phyloP scores from a whole-genome alignment of 768 basidiomycete genomes.

The Dictyophora rubrovolvata region DNA sequence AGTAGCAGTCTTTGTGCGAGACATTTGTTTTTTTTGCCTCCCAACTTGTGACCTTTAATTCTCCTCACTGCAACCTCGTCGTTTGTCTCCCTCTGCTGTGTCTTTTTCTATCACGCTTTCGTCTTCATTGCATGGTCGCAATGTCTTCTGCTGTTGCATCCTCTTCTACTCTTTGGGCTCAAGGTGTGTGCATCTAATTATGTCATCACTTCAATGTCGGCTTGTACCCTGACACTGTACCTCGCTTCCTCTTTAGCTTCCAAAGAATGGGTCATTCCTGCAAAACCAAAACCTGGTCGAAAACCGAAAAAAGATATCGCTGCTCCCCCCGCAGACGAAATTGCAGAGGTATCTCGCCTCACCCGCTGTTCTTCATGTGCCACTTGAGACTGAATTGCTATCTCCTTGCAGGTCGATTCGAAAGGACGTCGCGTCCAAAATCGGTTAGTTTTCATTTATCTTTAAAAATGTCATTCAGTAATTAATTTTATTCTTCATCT shows the following conservation, averaged over 20 bases:
- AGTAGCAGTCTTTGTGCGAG: slow-evolving; percentile 21
- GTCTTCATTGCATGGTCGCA: slow-evolving; percentile 15
- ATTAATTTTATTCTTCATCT: not conserved
- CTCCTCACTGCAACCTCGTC: not conserved
- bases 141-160: slow-evolving; percentile 27
- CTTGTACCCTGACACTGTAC: slow-evolving; percentile 7
- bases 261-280: slow-evolving; percentile 84
- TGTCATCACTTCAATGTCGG: not conserved
- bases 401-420: slow-evolving; percentile 29
- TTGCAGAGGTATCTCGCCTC: slow-evolving; percentile 35
- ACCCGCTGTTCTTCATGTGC: not conserved
- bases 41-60: not conserved
- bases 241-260: slow-evolving; percentile 40
- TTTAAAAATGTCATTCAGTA: slow-evolving; percentile 4
- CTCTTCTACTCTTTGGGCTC: slow-evolving; percentile 63
- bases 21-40: slow-evolving; percentile 15
- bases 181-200: slow-evolving; percentile 40
- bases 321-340: slow-evolving; percentile 26
- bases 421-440: slow-evolving; percentile 71
- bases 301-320: slow-evolving; percentile 70
- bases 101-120: slow-evolving; percentile 17
- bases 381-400: slow-evolving; percentile 7
- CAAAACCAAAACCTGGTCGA: slow-evolving; percentile 78
- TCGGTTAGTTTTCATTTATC: slow-evolving; percentile 32
- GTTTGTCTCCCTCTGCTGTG: not conserved